Evolutionary conservation across 129 eudicot species (phyloP).

Genomic region (sunflower (Helianthus annuus)): DNA sequence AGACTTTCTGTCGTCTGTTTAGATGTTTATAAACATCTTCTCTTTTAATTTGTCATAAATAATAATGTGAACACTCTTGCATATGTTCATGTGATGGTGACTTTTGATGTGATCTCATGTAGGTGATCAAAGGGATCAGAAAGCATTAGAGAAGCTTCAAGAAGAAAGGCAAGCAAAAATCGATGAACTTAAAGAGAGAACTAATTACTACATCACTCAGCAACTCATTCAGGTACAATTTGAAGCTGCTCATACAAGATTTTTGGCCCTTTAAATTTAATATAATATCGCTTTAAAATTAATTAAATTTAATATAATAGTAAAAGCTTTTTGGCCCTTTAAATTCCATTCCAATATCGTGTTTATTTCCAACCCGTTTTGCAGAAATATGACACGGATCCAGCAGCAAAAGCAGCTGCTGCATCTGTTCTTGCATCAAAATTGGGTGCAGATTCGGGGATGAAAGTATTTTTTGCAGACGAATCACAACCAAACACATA

Average conservation of each 20-base stretch:
- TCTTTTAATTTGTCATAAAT: background rate
- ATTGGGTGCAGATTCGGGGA: slow-evolving; percentile 84
- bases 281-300: too few relatives aligned
- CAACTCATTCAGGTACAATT: slow-evolving; percentile 92
- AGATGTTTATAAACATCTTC: background rate
- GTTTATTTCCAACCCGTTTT: slow-evolving; percentile 19
- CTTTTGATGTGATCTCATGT: slow-evolving; percentile 22
- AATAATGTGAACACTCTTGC: background rate
- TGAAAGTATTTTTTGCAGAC: slow-evolving; percentile 65
- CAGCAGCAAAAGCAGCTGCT: slow-evolving; percentile 96
- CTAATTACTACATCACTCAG: slow-evolving; percentile 87
- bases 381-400: slow-evolving; percentile 96
- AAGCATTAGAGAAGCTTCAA: slow-evolving; percentile 74
- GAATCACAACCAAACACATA: slow-evolving; percentile 42
- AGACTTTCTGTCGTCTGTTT: background rate
- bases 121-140: slow-evolving; percentile 86
- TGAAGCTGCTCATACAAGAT: background rate
- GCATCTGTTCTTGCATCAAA: slow-evolving; percentile 91
- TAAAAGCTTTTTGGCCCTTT: background rate
- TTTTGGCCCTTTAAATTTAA: background rate
- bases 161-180: slow-evolving; percentile 84
- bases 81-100: background rate
- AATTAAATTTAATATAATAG: background rate
- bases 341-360: background rate
- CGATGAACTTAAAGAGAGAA: slow-evolving; percentile 89